These are phyloP conservation scores for Serpula lacrymans DNA, from an alignment of 768 basidiomycete species.

Conservation along the genomic window DNA sequence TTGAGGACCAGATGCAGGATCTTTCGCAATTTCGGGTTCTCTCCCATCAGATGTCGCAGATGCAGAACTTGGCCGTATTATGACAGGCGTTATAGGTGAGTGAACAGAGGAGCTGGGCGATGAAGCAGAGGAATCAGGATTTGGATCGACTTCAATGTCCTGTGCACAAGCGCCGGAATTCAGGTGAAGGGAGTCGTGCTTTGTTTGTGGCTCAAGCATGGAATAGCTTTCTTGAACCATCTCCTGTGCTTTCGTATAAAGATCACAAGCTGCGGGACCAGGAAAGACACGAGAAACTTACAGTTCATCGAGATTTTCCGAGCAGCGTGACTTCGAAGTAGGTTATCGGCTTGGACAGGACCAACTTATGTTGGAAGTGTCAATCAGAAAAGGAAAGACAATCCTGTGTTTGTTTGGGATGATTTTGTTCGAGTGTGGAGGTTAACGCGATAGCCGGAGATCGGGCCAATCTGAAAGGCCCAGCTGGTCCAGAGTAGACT, in stretches of 20 bases:
- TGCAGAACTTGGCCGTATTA: slow-evolving; percentile 16
- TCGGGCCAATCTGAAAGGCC: background rate
- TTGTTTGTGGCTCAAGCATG: slow-evolving; percentile 15
- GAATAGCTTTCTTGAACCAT: slow-evolving; percentile 23
- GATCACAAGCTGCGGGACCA: slow-evolving; percentile 18
- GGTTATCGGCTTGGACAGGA: background rate
- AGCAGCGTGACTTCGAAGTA: too few species aligned
- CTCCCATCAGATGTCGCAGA: slow-evolving; percentile 23
- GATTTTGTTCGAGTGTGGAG: too few species aligned
- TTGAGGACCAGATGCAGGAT: slow-evolving; percentile 33
- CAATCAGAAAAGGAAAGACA: slow-evolving; percentile 1
- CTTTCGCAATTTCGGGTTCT: slow-evolving; percentile 25
- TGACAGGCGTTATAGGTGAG: slow-evolving; percentile 27
- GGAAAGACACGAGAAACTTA: background rate
- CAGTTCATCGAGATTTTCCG: background rate
- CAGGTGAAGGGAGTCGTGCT: slow-evolving; percentile 20
- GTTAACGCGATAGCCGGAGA: background rate
- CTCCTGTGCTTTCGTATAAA: too few species aligned
- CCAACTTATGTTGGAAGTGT: background rate
- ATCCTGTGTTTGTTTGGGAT: background rate
- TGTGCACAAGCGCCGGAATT: slow-evolving; percentile 19
- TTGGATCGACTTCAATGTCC: slow-evolving; percentile 14
- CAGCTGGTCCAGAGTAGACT: background rate
- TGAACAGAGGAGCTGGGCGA: slow-evolving; percentile 26
- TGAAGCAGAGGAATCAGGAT: slow-evolving; percentile 14